Evolutionary conservation across 1,284 basidiomycete species (phyloP), one percentile per base, ranked within the genome.

Genomic region (Sanghuangporus weigelae): DNA sequence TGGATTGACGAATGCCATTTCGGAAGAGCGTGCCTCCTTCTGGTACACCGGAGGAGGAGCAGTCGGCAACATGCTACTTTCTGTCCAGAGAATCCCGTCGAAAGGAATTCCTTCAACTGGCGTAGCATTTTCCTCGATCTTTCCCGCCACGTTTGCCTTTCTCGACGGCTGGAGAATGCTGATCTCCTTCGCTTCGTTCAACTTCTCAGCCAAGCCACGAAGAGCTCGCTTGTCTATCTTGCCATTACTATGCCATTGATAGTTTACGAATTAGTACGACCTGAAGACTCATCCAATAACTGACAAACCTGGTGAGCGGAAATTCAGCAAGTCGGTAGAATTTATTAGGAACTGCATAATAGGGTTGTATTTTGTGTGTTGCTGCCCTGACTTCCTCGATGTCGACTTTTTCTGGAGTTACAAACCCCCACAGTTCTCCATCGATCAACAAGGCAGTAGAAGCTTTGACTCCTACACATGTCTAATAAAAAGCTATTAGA

Each of bases 321-420:
- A 85, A 80, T 26, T 75, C 73, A 39, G 73, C 73, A 63, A 84
- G 71, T 4, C 74, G 70, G 50, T 81, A 63, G 65, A 78, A 79
- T 44, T 76, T 75, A 0, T 78, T 77, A 2, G 84, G 84, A 14
- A 84, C 81, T 4, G 83, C 83, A 70, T 86, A 85, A 71, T 85
- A 84, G 12, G 84, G 83, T 68, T 84, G 82, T 19, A 83, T 75
- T 66, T 80, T 78, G 23, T 78, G 72, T 3, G 79, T 75, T 23
- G 79, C 77, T 16, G 74, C 73, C 60, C 73, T 75, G 8, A 84
- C 79, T 31, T 72, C 73, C 36, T 79, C 77, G 16, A 74, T 67
- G 54, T 74, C 72, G 10, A 77, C 75, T n/a, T 67, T 71, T 4
- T 70, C 70, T 3, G 84, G 84, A 7, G 80, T 79, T 21, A 79